These are phyloP conservation scores for Pleurostoma richardsiae DNA, from an alignment of 2,329 filamentous ascomycete genomes.

Conservation along the genomic window DNA sequence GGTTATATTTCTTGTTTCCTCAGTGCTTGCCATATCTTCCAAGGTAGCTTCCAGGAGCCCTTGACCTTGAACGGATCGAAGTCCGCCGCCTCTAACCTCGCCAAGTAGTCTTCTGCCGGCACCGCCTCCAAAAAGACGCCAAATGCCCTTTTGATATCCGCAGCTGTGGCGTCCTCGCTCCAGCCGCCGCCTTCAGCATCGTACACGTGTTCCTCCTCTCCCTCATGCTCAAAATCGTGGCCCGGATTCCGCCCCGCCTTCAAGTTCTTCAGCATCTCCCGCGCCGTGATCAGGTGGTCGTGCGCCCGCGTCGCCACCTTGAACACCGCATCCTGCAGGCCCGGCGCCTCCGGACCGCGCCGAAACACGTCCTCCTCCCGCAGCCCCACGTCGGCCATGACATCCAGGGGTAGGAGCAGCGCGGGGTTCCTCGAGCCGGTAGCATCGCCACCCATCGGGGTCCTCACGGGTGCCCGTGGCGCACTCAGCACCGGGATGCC, in stretches of 20 bases:
- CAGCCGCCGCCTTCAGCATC: slow-evolving; percentile 19
- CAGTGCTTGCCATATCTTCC: slow-evolving; percentile 57
- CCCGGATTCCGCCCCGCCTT: slow-evolving; percentile 68
- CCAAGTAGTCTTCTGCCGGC: slow-evolving; percentile 72
- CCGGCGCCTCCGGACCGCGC: slow-evolving; percentile 69
- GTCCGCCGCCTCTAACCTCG: slow-evolving; percentile 70
- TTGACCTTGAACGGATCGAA: slow-evolving; percentile 74
- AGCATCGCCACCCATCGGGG: slow-evolving; percentile 31
- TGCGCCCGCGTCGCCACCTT: slow-evolving; percentile 88
- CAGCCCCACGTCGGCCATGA: slow-evolving; percentile 78
- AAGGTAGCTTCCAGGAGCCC: slow-evolving; percentile 78
- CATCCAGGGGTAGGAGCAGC: slow-evolving; percentile 78
- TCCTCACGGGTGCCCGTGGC: slow-evolving; percentile 49
- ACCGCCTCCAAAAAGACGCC: slow-evolving; percentile 77
- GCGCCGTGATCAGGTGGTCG: slow-evolving; percentile 89
- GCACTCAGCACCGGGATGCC: slow-evolving; percentile 87
- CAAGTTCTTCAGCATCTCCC: slow-evolving; percentile 84
- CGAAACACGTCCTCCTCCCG: slow-evolving; percentile 88
- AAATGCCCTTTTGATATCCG: slow-evolving; percentile 58
- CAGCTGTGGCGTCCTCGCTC: slow-evolving; percentile 26
- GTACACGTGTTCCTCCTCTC: slow-evolving; percentile 64
- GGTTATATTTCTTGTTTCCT: slow-evolving; percentile 42
- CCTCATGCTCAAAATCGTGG: slow-evolving; percentile 84
- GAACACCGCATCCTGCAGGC: slow-evolving; percentile 86
- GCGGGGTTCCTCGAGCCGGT: slow-evolving; percentile 35